A percentile compares a stretch with the other conserved stretches of the same genome.
Evolutionary conservation across 345 rosid species (phyloP).

Genomic region (Sapria himalayana): DNA sequence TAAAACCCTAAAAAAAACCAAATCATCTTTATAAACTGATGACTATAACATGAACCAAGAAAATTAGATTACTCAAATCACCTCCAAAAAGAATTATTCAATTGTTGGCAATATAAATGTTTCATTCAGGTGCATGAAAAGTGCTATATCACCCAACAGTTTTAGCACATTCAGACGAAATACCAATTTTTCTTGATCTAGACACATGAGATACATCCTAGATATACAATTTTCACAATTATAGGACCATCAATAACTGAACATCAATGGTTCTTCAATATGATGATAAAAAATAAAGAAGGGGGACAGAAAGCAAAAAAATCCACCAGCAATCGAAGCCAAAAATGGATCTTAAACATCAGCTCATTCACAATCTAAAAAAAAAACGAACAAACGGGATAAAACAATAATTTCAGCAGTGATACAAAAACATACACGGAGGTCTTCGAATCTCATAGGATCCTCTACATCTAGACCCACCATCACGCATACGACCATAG

Average conservation of each 20-base stretch:
- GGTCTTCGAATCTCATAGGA: constrained; percentile 63
- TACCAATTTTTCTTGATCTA: too few relatives aligned
- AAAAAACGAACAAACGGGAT: neutral
- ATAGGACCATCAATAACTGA: too few relatives aligned
- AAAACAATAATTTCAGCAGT: constrained; percentile 4
- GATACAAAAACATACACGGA: constrained; percentile 24
- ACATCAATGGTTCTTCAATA: neutral
- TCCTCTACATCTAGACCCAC: constrained; percentile 43
- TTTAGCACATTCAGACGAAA: too few relatives aligned
- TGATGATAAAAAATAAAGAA: neutral
- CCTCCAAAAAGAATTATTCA: neutral
- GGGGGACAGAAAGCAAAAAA: neutral
- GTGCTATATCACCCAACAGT: too few relatives aligned
- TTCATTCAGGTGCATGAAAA: neutral
- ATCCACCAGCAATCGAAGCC: neutral
- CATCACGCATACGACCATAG: constrained; percentile 29
- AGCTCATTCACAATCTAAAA: neutral
- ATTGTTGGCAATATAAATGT: neutral
- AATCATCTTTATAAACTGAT: constrained; percentile 7
- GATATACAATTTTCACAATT: too few relatives aligned
- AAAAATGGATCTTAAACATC: too few relatives aligned
- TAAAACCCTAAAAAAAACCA: constrained; percentile 13
- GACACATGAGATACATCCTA: too few relatives aligned
- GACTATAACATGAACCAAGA: constrained; percentile 1
- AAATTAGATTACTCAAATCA: neutral